Base-by-base conservation (phyloP, 441 rosid species). In the Breynia disticha region DNA sequence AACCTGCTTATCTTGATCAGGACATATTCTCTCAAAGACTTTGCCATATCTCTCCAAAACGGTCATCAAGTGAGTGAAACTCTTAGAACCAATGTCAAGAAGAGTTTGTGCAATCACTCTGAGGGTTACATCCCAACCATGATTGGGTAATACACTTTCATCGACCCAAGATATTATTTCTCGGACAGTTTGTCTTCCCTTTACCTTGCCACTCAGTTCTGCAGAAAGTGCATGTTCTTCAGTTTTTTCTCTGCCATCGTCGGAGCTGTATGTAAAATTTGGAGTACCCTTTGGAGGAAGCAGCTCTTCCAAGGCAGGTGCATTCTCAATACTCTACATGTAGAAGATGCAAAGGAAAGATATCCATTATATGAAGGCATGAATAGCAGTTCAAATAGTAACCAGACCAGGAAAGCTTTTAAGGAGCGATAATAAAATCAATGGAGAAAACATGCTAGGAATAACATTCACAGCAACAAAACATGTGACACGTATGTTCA, bases 21-120 rank as follows among this genome's bases (percentile, higher is more conserved):
- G 77, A 59, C 87, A 95, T 17, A 87, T 50, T 56, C 78, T 82
- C 41, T 86, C 72, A 63, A 94, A 76, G 38, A 87, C 90, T 80
- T 85, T 91, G 46, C 95, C 97, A 42, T 90, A 94, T 71, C 99
- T 81, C 85, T 90, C 95, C 72, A 94, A 72, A 61, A 94, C 87
- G 50, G 95, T 82, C 65, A 84, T 90, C 80, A 90, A 57, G 77
- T 89, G 99, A 64, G 99, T 87, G 74, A 90, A 94, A 82, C 99
- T 94, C 67, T 94, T 90, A 57, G 99, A 94, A 44, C 97, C 99
- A 54, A 94, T 80, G 52, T 94, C 88, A 21, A 94, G 95, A 65
- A 94, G 78, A 35, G 90, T 87, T 65, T 94, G 97, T 16, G 75
- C 76, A 55, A 90, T 82, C 62, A 94, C 79, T 68, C 65, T 60